These are phyloP conservation scores for Acanthamoeba healyi DNA, from an alignment of 208 protist genomes.

Conservation along the genomic window DNA sequence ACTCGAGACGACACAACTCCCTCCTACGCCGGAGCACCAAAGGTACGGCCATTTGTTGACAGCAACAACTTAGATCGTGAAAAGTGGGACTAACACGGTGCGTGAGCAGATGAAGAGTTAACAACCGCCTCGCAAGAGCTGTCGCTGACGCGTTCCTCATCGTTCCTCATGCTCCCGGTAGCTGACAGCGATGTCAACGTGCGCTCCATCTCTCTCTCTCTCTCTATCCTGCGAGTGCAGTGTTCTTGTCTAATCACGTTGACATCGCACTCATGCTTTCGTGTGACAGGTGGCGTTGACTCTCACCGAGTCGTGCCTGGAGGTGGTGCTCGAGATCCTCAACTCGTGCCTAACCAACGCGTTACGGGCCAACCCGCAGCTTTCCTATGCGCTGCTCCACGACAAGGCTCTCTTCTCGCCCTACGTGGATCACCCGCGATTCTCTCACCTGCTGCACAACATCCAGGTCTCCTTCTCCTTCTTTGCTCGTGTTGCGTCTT, in stretches of 20 bases:
- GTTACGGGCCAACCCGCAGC: constrained; percentile 24
- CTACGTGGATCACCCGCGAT: background rate
- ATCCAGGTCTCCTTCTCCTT: constrained; percentile 13
- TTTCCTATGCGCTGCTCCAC: constrained; percentile 58
- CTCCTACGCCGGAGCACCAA: background rate
- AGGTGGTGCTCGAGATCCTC: constrained; percentile 62
- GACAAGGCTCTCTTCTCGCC: constrained; percentile 33
- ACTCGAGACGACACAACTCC: background rate
- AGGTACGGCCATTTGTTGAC: background rate
- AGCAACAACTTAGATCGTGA: background rate
- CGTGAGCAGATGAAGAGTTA: background rate
- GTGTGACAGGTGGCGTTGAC: background rate
- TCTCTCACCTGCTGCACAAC: constrained; percentile 38
- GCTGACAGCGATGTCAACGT: background rate
- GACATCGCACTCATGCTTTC: too few relatives aligned
- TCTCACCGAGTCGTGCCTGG: background rate
- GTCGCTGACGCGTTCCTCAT: background rate
- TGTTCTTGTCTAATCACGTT: background rate
- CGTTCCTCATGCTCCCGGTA: background rate
- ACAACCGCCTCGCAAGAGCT: background rate
- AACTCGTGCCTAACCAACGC: constrained; percentile 58
- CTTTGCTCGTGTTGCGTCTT: background rate
- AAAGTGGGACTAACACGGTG: background rate
- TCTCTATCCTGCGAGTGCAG: background rate
- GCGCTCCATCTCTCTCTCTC: background rate